Base-by-base conservation (phyloP, 2,329 filamentous ascomycete genomes). In the Fusarium nanum region DNA sequence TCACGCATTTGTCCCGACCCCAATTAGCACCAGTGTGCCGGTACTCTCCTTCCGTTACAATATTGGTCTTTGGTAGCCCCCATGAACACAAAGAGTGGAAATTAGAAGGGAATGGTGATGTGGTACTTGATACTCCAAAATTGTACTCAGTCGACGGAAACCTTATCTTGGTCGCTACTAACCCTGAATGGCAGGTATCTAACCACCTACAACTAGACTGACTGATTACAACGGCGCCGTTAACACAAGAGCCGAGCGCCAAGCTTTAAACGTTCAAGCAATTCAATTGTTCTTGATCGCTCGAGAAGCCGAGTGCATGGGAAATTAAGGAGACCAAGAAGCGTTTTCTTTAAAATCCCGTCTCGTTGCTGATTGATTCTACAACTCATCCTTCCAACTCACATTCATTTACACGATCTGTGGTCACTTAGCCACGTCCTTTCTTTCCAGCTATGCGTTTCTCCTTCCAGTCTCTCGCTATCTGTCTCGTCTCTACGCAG, bases 91-190 rank as follows among this genome's bases (percentile, higher is more conserved):
- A 6, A 14, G 13, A 7, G 2, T 32, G 30, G 14, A 32, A 5
- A 34, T 34, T 9, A 5, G 0, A 16, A 5, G 30, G 14, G 7
- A 5, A 16, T 16, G 5, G 4, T 5, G 12, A 28, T 28, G 5
- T 5, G 2, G 27, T 28, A 28, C 27, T 6, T 28, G 27, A 28
- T 28, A 12, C 14, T 14, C 3, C 14, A 34, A 18, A 5, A 34
- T 3, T 1, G 16, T 34, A 34, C 1, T 34, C 8, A 1, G 32
- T 6, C 13, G 8, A 34, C 2, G 0, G 8, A 34, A 34, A 34
- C 8, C 2, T 34, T 34, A 34, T 18, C 32, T 0, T 10, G 5
- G 0, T 10, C 32, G 0, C 16, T 3, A 34, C 32, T 34, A 34
- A 34, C 32, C 16, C 32, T 11, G 34, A 11, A 1, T 1, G 34